Base-by-base conservation (phyloP, 1,284 basidiomycete genomes). In the Entoloma clypeatum region DNA sequence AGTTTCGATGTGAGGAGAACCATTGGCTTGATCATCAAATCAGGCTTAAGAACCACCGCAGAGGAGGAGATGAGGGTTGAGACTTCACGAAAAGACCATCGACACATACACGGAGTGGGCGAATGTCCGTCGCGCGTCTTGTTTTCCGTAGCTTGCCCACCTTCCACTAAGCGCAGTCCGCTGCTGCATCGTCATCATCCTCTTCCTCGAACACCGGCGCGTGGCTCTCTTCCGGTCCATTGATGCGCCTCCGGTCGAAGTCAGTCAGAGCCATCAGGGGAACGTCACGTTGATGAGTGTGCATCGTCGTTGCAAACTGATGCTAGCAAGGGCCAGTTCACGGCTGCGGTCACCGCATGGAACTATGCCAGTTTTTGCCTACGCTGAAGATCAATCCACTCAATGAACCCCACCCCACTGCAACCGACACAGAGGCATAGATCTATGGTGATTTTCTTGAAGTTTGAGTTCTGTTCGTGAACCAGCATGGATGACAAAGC, bases 1-100 rank as follows among this genome's bases (percentile, higher is more conserved):
- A 9, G 81, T 87, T 65, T 99, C 95, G 50, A 98, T 86, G 59
- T 97, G 98, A 7, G 91, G 91, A 29, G 92, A 95, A 0, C 95
- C 95, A 55, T 92, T 93, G 1, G 95, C 93, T 64, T 95, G 92
- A 44, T 71, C 87, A 36, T 90, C 6, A 98, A 68, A 3, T 92
- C 92, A 13, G 91, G 82, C 59, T 92, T 82, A 32, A 98, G 68
- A 64, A 92, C 94, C 96, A 57, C 33, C 48, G 52, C 40, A 30
- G n/a, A 35, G 30, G 38, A 9, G 36, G 31, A 51, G 36, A 39
- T 45, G 41, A 36, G 39, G 29, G 30, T 21, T 24, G 7, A 9
- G 31, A 7, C 22, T 24, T 13, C 18, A 31, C 14, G 19, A 28
- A 14, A 25, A 28, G 9, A 18, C 34, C 23, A 21, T 25, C 25